A percentile compares a stretch with the other conserved stretches of the same genome.
Conservation (phyloP, 805 yeast species). For the Monosporozyma yasuniensis region DNA sequence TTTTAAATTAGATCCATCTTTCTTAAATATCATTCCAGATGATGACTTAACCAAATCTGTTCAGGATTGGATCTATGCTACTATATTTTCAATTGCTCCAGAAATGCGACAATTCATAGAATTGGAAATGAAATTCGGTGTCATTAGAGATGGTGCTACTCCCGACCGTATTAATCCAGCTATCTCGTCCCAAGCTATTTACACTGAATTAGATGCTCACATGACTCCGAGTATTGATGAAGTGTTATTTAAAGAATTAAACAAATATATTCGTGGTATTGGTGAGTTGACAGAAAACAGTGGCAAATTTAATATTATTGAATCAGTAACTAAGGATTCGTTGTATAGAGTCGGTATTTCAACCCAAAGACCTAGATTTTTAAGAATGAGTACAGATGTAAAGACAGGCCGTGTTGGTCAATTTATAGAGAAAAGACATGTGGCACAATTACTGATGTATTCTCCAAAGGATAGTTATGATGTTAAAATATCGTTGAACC, state of each 20-base stretch:
- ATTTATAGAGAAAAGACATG: constrained; percentile 62
- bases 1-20: constrained; percentile 32
- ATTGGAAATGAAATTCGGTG: constrained; percentile 67
- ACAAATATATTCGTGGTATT: constrained; percentile 45
- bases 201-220: constrained; percentile 46
- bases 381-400: constrained; percentile 60
- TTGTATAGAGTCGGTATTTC: constrained; percentile 54
- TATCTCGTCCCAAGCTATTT: constrained; percentile 58
- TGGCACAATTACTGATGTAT: constrained; percentile 63
- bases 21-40: constrained; percentile 63
- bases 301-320: constrained; percentile 49
- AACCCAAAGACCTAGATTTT: constrained; percentile 53
- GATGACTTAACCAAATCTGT: constrained; percentile 75
- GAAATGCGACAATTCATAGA: constrained; percentile 49
- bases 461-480: constrained; percentile 75
- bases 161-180: constrained; percentile 58
- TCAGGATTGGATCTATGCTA: constrained; percentile 85
- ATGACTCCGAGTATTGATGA: constrained; percentile 62
- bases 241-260: constrained; percentile 49
- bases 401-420: constrained; percentile 58
- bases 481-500: constrained; percentile 60
- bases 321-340: constrained; percentile 54
- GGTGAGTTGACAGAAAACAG: constrained; percentile 42
- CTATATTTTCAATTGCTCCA: constrained; percentile 55
- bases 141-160: constrained; percentile 52